phyloP scores from a whole-genome alignment of 2,329 filamentous ascomycete species.

The Daldinia sp. region DNA sequence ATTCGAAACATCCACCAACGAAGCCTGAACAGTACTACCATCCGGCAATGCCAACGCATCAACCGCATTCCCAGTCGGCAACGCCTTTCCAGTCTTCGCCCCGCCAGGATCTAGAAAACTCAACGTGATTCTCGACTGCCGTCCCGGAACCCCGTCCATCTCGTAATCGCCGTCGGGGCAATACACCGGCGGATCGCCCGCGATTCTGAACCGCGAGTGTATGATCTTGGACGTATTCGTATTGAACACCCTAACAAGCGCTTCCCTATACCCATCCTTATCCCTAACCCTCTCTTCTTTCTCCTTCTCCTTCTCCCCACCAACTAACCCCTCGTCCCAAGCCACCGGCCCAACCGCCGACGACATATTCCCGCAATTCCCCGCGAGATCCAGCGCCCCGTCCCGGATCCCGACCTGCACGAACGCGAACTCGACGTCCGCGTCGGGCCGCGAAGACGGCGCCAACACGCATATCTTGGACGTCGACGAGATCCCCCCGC shows the following conservation, averaged over 20 bases:
- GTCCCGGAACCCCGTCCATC: constrained; percentile 58
- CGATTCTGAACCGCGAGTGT: constrained; percentile 54
- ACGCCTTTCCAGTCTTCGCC: constrained; percentile 55
- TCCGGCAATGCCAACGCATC: constrained; percentile 51
- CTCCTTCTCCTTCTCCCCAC: neutral
- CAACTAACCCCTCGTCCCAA: constrained; percentile 63
- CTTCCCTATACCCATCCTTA: constrained; percentile 34
- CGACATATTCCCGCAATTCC: constrained; percentile 73
- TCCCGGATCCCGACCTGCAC: constrained; percentile 68
- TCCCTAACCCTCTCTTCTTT: constrained; percentile 2
- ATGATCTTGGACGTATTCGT: constrained; percentile 54
- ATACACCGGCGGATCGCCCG: constrained; percentile 45
- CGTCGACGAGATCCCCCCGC: constrained; percentile 75
- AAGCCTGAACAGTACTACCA: constrained; percentile 50
- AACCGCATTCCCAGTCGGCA: constrained; percentile 56
- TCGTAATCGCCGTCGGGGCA: constrained; percentile 51
- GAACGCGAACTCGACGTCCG: constrained; percentile 50
- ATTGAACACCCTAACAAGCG: constrained; percentile 49
- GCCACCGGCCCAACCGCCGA: constrained; percentile 69
- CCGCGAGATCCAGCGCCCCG: constrained; percentile 65
- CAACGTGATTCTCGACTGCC: constrained; percentile 53
- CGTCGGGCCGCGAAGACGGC: constrained; percentile 56
- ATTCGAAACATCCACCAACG: constrained; percentile 58
- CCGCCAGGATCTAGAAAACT: constrained; percentile 57
- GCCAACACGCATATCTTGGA: constrained; percentile 78